Percentiles rank a stretch among this genome's conserved stretches.
Conservation (phyloP, 208 protist species). For the Leishmania major region DNA sequence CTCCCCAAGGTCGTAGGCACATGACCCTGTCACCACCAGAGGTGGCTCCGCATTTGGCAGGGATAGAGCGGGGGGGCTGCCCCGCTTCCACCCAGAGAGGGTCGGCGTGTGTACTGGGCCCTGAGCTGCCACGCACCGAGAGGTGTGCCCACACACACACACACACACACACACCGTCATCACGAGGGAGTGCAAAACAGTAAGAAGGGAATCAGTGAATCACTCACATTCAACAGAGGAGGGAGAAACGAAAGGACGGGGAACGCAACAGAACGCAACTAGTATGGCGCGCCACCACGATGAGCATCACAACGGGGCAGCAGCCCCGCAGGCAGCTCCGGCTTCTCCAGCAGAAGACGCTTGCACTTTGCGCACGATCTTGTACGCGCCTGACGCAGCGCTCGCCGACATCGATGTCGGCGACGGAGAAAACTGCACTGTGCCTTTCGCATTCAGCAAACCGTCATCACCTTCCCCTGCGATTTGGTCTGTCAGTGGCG, state of each 20-base stretch:
- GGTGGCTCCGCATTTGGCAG: background rate
- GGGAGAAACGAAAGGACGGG: too few relatives aligned
- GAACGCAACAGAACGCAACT: too few relatives aligned
- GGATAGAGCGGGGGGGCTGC: background rate
- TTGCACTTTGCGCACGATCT: constrained; percentile 29
- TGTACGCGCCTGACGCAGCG: background rate
- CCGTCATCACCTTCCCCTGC: constrained; percentile 2
- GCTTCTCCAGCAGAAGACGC: background rate
- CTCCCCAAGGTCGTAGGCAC: background rate
- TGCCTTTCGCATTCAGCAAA: constrained; percentile 2
- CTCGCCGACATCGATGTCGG: background rate
- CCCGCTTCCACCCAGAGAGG: background rate
- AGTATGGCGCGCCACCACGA: background rate
- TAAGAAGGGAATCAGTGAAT: background rate
- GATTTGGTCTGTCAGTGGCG: background rate
- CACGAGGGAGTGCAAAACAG: background rate
- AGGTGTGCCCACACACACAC: background rate
- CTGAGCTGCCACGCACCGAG: background rate
- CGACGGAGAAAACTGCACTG: constrained; percentile 13
- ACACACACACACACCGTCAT: background rate
- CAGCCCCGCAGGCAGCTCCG: background rate
- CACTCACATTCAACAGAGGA: background rate
- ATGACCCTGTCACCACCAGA: background rate
- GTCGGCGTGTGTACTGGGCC: background rate
- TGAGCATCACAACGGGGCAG: background rate